A percentile compares a stretch with the other conserved stretches of the same genome.
Conservation (phyloP, 2,329 filamentous ascomycete genomes). For the Cercospora beticola region DNA sequence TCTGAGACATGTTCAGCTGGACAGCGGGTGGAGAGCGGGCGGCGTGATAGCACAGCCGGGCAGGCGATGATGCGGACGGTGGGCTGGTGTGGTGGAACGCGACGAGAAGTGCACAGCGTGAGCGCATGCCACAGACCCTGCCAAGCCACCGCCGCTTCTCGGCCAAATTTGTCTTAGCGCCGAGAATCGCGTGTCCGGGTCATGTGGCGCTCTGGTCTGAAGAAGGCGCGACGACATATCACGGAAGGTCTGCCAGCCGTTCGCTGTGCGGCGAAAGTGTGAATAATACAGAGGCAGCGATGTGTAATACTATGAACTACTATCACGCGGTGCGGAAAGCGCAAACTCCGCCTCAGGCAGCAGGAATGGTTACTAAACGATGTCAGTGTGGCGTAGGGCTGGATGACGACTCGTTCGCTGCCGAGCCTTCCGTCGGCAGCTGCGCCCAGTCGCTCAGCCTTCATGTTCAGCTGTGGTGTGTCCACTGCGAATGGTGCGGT, state of each 20-base stretch:
- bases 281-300: background rate
- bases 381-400: background rate
- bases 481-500: constrained; percentile 1
- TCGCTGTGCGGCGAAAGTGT: background rate
- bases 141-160: background rate
- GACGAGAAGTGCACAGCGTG: background rate
- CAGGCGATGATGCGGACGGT: background rate
- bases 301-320: background rate
- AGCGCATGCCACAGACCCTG: background rate
- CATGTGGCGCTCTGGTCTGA: background rate
- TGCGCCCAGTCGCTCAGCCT: constrained; percentile 9
- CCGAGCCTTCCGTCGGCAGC: background rate
- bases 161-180: background rate
- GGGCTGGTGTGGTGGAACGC: background rate
- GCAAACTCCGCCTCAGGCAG: background rate
- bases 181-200: background rate
- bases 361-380: background rate
- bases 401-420: background rate
- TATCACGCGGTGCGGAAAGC: background rate
- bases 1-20: background rate
- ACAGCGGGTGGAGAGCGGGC: background rate
- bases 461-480: constrained; percentile 11
- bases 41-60: background rate
- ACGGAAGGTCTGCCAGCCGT: background rate
- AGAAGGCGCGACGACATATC: background rate